Conservation (phyloP, 2,329 filamentous ascomycete genomes). For the Dothistroma pini region DNA sequence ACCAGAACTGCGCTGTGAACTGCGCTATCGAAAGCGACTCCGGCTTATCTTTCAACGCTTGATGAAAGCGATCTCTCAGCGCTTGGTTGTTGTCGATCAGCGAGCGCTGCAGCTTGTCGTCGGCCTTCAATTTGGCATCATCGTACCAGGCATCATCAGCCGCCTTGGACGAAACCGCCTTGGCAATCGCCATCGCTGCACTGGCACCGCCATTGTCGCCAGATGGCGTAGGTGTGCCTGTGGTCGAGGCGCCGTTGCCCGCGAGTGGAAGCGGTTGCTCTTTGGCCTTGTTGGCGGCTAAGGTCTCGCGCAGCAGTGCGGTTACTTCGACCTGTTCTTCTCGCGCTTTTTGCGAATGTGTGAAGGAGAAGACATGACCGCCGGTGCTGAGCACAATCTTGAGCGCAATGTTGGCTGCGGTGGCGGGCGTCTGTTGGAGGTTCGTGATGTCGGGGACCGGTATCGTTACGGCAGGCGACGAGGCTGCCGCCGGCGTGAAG, state of each 20-base stretch:
- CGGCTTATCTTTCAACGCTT: conserved; percentile 77
- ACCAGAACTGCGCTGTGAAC: conserved; percentile 94
- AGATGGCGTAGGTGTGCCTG: conserved; percentile 18
- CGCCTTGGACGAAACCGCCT: conserved; percentile 54
- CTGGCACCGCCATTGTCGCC: conserved; percentile 23
- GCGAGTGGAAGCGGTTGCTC: conserved; percentile 36
- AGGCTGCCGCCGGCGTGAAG: conserved; percentile 71
- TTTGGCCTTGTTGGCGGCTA: conserved; percentile 63
- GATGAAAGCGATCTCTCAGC: conserved; percentile 80
- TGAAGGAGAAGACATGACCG: conserved; percentile 85
- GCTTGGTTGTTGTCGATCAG: conserved; percentile 72
- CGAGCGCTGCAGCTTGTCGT: conserved; percentile 81
- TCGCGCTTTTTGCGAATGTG: conserved; percentile 69
- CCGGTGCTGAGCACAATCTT: conserved; percentile 80
- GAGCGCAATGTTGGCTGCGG: conserved; percentile 85
- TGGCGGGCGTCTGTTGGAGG: conserved; percentile 89
- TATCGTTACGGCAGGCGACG: conserved; percentile 65
- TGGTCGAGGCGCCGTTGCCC: conserved; percentile 24
- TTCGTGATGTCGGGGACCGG: conserved; percentile 77
- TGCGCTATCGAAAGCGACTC: conserved; percentile 74
- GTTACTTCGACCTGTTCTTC: conserved; percentile 82
- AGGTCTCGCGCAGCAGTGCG: conserved; percentile 72
- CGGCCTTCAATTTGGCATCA: conserved; percentile 69
- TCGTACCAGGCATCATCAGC: conserved; percentile 68
- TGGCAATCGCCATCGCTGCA: conserved; percentile 72